These are phyloP conservation scores for Metschnikowia kofuensis DNA, from an alignment of 805 yeast species.

Conservation along the genomic window DNA sequence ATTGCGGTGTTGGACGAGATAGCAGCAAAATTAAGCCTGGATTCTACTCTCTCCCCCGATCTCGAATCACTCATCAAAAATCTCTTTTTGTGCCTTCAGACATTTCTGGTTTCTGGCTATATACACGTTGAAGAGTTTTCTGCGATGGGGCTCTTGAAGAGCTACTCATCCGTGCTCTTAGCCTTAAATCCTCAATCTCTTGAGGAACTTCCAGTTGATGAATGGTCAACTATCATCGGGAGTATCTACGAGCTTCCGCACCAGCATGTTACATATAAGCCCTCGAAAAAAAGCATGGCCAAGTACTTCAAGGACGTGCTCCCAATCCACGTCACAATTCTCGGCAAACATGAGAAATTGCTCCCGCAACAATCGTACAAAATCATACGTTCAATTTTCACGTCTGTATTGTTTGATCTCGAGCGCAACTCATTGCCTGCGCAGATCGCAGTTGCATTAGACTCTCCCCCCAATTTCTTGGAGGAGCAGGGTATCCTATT, in stretches of 20 bases:
- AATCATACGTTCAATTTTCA: conserved; percentile 6
- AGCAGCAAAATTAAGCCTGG: not conserved
- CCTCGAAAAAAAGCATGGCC: conserved; percentile 29
- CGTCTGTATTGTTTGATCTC: conserved; percentile 6
- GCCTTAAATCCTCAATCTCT: not conserved
- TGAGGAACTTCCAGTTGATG: conserved; percentile 2
- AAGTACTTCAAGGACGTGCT: conserved; percentile 27
- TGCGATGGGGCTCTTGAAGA: conserved; percentile 25
- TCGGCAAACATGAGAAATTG: not conserved
- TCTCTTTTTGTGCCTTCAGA: conserved; percentile 19
- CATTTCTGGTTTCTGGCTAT: conserved; percentile 24
- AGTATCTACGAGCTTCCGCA: conserved; percentile 24
- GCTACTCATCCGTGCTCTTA: conserved; percentile 15
- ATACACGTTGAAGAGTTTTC: conserved; percentile 32
- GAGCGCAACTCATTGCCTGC: conserved; percentile 4
- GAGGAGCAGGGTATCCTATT: conserved; percentile 5
- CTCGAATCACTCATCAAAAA: not conserved
- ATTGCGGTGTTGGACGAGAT: conserved; percentile 12
- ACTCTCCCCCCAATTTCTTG: conserved; percentile 1
- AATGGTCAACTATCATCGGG: conserved; percentile 27
- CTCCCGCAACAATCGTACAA: conserved; percentile 1
- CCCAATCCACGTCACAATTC: conserved; percentile 13
- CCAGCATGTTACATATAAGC: conserved; percentile 20
- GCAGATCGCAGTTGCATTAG: conserved; percentile 2
- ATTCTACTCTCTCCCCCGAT: not conserved